Evolutionary conservation across 2,329 filamentous ascomycete genomes (phyloP).

Genomic region (Teratosphaeria viscida): DNA sequence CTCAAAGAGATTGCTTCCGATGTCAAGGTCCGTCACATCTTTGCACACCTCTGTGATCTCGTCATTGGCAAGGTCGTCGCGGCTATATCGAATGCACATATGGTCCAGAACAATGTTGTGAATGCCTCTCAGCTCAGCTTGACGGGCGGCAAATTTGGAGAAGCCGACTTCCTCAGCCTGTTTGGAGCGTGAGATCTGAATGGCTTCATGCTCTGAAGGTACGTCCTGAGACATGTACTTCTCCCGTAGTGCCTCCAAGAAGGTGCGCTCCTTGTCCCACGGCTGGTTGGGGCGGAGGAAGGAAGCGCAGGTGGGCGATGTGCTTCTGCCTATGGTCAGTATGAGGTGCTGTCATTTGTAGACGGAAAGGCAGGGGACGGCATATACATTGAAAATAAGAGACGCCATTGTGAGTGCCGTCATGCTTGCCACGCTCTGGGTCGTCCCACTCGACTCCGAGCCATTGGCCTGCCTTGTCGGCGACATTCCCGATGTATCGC

Average conservation of each 20-base stretch:
- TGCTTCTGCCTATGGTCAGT: slow-evolving; percentile 46
- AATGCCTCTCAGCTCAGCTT: slow-evolving; percentile 68
- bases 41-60: slow-evolving; percentile 49
- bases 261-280: slow-evolving; percentile 57
- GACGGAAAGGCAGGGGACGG: not conserved
- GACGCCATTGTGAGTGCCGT: slow-evolving; percentile 67
- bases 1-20: slow-evolving; percentile 75
- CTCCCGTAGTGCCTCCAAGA: slow-evolving; percentile 66
- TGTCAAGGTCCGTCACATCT: slow-evolving; percentile 61
- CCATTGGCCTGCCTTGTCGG: slow-evolving; percentile 69
- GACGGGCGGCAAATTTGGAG: slow-evolving; percentile 75
- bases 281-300: slow-evolving; percentile 73
- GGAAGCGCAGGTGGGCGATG: slow-evolving; percentile 62
- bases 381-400: slow-evolving; percentile 72
- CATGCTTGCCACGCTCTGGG: slow-evolving; percentile 73
- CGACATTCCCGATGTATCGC: slow-evolving; percentile 67
- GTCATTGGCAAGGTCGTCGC: slow-evolving; percentile 9
- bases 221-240: slow-evolving; percentile 59
- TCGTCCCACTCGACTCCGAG: slow-evolving; percentile 98
- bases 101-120: slow-evolving; percentile 75
- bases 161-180: slow-evolving; percentile 90
- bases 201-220: slow-evolving; percentile 35
- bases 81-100: slow-evolving; percentile 44
- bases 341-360: slow-evolving; percentile 7
- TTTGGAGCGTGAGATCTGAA: slow-evolving; percentile 62